Evolutionary conservation across 108 stramenopile genomes (phyloP).

Genomic region (Cyclotella baltica): DNA sequence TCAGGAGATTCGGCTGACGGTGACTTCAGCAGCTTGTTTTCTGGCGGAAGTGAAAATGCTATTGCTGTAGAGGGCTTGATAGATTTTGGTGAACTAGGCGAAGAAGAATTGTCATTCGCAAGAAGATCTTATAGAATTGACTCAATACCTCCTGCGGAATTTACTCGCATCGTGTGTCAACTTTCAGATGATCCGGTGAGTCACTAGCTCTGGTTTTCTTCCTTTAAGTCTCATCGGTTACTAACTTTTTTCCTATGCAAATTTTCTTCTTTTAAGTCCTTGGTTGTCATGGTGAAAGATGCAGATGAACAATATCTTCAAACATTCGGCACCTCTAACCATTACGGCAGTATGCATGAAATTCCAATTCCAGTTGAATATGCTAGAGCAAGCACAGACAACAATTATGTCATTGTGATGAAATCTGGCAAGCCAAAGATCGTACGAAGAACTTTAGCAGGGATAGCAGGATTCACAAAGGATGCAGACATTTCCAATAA

Average conservation of each 20-base stretch:
- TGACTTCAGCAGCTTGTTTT: no score
- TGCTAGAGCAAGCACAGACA: constrained; percentile 10
- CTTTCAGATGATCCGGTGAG: constrained; percentile 58
- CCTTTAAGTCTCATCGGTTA: no score
- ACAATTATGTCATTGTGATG: background rate
- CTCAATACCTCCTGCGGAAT: constrained; percentile 59
- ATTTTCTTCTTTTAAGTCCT: no score
- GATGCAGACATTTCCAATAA: background rate
- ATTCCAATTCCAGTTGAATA: background rate
- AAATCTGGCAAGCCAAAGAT: background rate
- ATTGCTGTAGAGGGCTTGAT: constrained; percentile 35
- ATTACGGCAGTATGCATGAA: background rate
- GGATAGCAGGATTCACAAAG: background rate
- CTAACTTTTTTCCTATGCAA: no score
- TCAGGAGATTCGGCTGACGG: background rate
- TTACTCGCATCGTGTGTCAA: constrained; percentile 59
- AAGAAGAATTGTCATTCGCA: constrained; percentile 52
- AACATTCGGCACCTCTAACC: background rate
- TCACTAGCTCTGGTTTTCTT: constrained; percentile 37
- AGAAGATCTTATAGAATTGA: constrained; percentile 65
- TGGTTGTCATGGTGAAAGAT: background rate
- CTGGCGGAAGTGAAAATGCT: no score
- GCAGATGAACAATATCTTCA: background rate
- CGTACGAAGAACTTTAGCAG: background rate
- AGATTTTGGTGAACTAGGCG: constrained; percentile 26